Percentiles rank a stretch among this genome's conserved stretches.
Conservation (phyloP, 2,329 filamentous ascomycete species). For the Colletotrichum theobromicola region DNA sequence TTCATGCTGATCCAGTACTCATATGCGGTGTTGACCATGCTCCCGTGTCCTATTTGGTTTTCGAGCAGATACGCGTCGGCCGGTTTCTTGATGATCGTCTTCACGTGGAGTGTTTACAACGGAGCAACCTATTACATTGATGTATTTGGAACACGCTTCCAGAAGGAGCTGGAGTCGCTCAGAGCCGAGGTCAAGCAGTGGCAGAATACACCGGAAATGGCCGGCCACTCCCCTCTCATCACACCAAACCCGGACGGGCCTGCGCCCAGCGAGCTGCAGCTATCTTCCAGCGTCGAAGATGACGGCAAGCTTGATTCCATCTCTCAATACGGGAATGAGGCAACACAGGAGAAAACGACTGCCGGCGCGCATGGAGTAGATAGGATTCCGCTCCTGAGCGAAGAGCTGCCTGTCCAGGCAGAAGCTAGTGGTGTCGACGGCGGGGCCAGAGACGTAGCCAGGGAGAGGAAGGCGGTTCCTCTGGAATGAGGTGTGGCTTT, state of each 20-base stretch:
- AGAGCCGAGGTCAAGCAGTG: slow-evolving; percentile 88
- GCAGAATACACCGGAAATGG: slow-evolving; percentile 68
- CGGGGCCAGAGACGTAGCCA: slow-evolving; percentile 48
- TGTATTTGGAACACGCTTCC: slow-evolving; percentile 94
- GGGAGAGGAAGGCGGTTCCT: slow-evolving; percentile 47
- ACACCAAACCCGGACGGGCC: slow-evolving; percentile 35
- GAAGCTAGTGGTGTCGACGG: slow-evolving; percentile 49
- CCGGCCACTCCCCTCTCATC: slow-evolving; percentile 41
- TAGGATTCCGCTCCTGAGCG: slow-evolving; percentile 61
- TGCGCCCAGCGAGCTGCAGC: slow-evolving; percentile 1
- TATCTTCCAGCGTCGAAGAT: slow-evolving; percentile 19
- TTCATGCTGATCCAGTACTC: slow-evolving; percentile 97
- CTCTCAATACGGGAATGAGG: slow-evolving; percentile 9
- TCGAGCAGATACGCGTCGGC: slow-evolving; percentile 83
- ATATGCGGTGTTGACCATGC: slow-evolving; percentile 91
- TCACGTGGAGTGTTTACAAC: slow-evolving; percentile 95
- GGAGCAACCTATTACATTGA: slow-evolving; percentile 98
- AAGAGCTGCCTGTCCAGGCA: slow-evolving; percentile 41
- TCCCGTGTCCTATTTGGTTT: slow-evolving; percentile 96
- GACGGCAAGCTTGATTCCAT: slow-evolving; percentile 16
- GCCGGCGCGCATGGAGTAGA: slow-evolving; percentile 44
- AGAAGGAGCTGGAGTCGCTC: slow-evolving; percentile 91
- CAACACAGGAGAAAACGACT: slow-evolving; percentile 27
- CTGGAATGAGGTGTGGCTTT: not conserved
- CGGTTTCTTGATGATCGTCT: slow-evolving; percentile 79